Evolutionary conservation across 2,329 filamentous ascomycete species (phyloP).

Genomic region (Dothiorella sarmentorum): DNA sequence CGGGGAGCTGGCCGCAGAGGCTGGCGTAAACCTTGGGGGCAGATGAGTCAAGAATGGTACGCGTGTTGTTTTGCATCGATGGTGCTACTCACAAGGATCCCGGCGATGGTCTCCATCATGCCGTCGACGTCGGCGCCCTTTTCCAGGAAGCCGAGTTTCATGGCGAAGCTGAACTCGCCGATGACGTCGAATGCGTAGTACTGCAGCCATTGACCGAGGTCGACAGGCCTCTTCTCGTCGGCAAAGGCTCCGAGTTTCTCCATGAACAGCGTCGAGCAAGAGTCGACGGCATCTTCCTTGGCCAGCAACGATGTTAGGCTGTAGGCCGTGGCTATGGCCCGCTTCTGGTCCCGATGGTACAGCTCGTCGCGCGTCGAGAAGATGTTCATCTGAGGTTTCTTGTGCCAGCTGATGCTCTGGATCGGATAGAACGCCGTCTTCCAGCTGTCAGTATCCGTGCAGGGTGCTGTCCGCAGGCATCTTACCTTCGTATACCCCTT

Average conservation of each 20-base stretch:
- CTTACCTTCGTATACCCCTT: conserved; percentile 38
- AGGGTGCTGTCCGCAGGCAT: background rate
- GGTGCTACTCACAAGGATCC: conserved; percentile 21
- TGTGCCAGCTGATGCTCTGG: conserved; percentile 24
- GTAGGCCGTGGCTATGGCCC: conserved; percentile 40
- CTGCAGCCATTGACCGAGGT: conserved; percentile 30
- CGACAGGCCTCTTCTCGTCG: conserved; percentile 22
- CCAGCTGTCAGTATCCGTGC: background rate
- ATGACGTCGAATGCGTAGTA: conserved; percentile 43
- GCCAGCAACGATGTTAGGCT: conserved; percentile 41
- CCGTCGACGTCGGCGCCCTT: conserved; percentile 38
- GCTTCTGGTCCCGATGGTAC: conserved; percentile 41
- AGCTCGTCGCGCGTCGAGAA: conserved; percentile 41
- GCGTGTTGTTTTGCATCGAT: too few species aligned
- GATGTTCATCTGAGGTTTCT: conserved; percentile 26
- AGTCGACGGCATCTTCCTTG: conserved; percentile 26
- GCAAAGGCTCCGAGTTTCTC: conserved; percentile 24
- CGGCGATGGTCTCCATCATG: conserved; percentile 27
- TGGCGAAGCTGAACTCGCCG: conserved; percentile 40
- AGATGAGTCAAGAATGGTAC: background rate
- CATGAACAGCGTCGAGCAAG: conserved; percentile 27
- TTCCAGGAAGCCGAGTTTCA: conserved; percentile 44
- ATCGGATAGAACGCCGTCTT: conserved; percentile 31
- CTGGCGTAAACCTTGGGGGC: conserved; percentile 26
- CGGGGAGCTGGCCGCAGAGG: conserved; percentile 30